Percentiles rank a stretch among this genome's conserved stretches.
These are phyloP conservation scores for Fagopyrum tataricum DNA, from an alignment of 148 eudicot species.

Conservation along the genomic window DNA sequence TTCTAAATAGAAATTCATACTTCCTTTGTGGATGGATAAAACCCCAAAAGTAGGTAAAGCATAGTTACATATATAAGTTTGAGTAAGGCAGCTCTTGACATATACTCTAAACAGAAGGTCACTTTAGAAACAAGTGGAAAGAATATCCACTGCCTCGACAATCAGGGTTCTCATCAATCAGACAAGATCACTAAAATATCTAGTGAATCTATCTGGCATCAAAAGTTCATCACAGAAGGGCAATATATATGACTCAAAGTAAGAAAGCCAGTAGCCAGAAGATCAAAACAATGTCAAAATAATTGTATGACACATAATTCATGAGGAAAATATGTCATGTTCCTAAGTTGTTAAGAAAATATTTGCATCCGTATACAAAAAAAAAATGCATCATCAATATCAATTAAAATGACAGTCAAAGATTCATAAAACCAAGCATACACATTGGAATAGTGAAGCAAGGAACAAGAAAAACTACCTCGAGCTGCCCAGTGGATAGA, in stretches of 20 bases:
- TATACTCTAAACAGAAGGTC: background rate
- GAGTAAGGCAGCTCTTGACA: background rate
- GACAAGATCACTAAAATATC: background rate
- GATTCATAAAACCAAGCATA: background rate
- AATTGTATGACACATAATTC: background rate
- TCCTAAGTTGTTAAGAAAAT: background rate
- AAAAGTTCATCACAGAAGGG: background rate
- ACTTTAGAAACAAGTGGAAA: background rate
- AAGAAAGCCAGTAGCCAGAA: background rate
- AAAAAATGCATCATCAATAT: background rate
- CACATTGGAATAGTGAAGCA: background rate
- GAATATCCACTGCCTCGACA: background rate
- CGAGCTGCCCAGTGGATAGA: constrained; percentile 76
- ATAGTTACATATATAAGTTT: background rate
- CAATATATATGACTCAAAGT: background rate
- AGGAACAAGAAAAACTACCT: constrained; percentile 35
- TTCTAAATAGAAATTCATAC: too few relatives aligned
- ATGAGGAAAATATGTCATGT: background rate
- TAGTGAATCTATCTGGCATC: background rate
- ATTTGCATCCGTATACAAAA: background rate
- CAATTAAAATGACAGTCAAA: background rate
- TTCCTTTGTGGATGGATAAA: background rate
- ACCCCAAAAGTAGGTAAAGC: background rate
- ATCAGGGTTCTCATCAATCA: background rate
- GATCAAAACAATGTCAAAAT: background rate